phyloP scores from a whole-genome alignment of 768 basidiomycete genomes.

The Xerocomellus chrysenteron region DNA sequence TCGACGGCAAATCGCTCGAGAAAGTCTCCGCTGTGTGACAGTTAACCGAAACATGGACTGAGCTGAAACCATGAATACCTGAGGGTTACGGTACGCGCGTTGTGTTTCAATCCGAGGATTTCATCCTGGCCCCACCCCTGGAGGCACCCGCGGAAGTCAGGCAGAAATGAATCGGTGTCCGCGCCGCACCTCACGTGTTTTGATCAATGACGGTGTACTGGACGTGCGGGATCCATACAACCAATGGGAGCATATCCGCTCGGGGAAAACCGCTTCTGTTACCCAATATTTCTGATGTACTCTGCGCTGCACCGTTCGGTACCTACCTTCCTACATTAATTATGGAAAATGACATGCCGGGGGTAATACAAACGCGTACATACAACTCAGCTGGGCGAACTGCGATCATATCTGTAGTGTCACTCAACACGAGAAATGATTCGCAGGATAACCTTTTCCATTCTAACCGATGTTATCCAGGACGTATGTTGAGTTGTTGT shows the following conservation, averaged over 20 bases:
- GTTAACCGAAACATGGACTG: slow-evolving; percentile 6
- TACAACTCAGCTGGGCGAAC: neutral
- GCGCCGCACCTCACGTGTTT: slow-evolving; percentile 3
- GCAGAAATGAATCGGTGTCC: slow-evolving; percentile 8
- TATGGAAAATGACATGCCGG: slow-evolving; percentile 2
- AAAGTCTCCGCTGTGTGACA: neutral
- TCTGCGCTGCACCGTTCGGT: neutral
- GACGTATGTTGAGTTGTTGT: neutral
- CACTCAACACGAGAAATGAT: neutral
- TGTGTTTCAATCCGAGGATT: slow-evolving; percentile 20
- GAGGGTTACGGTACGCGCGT: slow-evolving; percentile 2
- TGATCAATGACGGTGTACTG: slow-evolving; percentile 2
- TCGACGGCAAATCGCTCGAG: neutral
- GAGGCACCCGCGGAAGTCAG: neutral
- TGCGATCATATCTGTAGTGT: neutral
- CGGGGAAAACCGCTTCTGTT: slow-evolving; percentile 3
- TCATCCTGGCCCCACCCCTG: slow-evolving; percentile 1
- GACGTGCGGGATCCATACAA: neutral
- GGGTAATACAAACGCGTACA: neutral
- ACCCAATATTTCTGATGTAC: neutral
- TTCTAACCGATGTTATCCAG: neutral
- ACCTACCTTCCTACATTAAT: neutral
- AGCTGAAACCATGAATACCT: slow-evolving; percentile 2
- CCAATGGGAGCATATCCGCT: slow-evolving; percentile 3
- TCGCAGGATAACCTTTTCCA: neutral